A percentile compares a stretch with the other conserved stretches of the same genome.
Conservation (phyloP, 2,329 filamentous ascomycete species). For the Exophiala viscosa region DNA sequence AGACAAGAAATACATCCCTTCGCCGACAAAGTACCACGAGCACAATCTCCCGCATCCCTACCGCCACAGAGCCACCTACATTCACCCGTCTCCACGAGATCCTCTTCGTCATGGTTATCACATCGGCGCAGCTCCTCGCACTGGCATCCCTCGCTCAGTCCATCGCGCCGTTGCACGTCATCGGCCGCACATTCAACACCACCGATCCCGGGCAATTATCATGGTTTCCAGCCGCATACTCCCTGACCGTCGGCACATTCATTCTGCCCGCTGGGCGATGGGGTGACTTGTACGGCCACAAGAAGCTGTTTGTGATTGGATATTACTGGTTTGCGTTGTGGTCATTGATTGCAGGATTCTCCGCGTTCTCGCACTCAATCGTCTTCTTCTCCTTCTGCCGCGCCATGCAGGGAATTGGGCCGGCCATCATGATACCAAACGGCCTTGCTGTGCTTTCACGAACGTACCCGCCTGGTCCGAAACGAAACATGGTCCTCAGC, state of each 20-base stretch:
- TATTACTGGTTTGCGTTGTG: slow-evolving; percentile 49
- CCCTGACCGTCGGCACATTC: slow-evolving; percentile 49
- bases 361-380: slow-evolving; percentile 35
- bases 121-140: slow-evolving; percentile 28
- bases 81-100: background rate
- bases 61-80: background rate
- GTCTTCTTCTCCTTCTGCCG: slow-evolving; percentile 35
- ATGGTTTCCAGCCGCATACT: slow-evolving; percentile 49
- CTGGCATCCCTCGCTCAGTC: slow-evolving; percentile 35
- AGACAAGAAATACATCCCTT: background rate
- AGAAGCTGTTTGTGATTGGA: slow-evolving; percentile 47
- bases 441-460: slow-evolving; percentile 47
- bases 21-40: background rate
- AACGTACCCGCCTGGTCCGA: slow-evolving; percentile 42
- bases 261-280: slow-evolving; percentile 49
- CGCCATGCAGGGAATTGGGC: slow-evolving; percentile 46
- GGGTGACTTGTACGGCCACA: slow-evolving; percentile 51
- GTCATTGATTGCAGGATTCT: slow-evolving; percentile 46
- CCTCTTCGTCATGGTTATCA: background rate
- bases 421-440: slow-evolving; percentile 48
- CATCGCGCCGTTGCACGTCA: slow-evolving; percentile 42
- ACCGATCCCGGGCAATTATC: slow-evolving; percentile 40
- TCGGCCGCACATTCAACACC: slow-evolving; percentile 42
- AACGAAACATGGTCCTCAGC: slow-evolving; percentile 47
- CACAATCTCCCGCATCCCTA: background rate